Evolutionary conservation across 2,329 filamentous ascomycete genomes (phyloP), one percentile per base, ranked within the genome.

Genomic region (Trichoderma sp.): DNA sequence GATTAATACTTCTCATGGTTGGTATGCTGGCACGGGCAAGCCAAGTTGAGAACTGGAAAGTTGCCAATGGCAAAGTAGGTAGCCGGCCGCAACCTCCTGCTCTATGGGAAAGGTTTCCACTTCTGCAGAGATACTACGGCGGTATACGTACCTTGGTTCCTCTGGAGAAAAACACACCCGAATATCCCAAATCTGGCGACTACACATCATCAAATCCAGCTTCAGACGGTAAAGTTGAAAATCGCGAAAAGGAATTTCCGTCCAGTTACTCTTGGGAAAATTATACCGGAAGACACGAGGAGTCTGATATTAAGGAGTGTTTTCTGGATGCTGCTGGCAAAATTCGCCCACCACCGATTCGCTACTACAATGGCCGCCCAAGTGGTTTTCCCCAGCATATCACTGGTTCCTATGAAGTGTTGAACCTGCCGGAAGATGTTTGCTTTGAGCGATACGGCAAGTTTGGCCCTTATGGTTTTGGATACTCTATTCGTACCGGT

Each of bases 391-490:
- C 96, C 0, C 88, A 96, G 59, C 87, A 93, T 69, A 87, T 92
- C 2, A 87, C 95, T 75, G 96, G 96, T n/a, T 97, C 93, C 0
- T 94, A 97, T 75, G 89, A 94, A 11, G 79, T 95, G 51, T 80
- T 98, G 14, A 90, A 89, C 0, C 82, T 98, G 43, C 88, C 91
- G 21, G 88, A 96, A 72, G 91, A 97, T 75, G 87, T 97, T 58
- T 99, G 96, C 81, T 97, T 97, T 76, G 96, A 99, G 73, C 87
- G 96, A 2, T 97, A 92, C 77, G 95, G 95, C 3, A 87, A 94
- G 71, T 87, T 96, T 34, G 94, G 93, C 0, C 92, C 95, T 0
- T 99, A 99, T 74, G 95, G 95, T 0, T 88, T 93, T 70, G 95
- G 95, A 10, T 98, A 98, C 78, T 92, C 91, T 37, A 83, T 86